Percentiles rank a stretch among this genome's conserved stretches.
Conservation (phyloP, 495 filamentous ascomycete species). For the Tuber indicum region DNA sequence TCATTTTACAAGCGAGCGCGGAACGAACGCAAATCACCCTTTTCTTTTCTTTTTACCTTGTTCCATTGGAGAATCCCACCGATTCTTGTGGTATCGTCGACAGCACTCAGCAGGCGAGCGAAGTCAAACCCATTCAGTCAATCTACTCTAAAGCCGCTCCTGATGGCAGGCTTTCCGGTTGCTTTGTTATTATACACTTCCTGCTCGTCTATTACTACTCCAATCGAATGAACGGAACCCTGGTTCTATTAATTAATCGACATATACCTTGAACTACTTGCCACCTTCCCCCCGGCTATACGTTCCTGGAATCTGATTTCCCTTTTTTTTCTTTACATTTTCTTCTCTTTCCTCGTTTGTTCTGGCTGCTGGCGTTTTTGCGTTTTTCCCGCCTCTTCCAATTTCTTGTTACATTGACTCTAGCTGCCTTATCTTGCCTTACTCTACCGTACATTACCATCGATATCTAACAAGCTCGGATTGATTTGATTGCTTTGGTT, state of each 20-base stretch:
- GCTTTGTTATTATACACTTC: slow-evolving; percentile 2
- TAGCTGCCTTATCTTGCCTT: neutral
- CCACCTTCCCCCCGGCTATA: neutral
- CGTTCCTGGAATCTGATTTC: neutral
- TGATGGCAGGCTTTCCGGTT: neutral
- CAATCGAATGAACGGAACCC: neutral
- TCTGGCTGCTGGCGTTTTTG: slow-evolving; percentile 2
- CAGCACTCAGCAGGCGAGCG: neutral
- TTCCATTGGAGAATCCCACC: neutral
- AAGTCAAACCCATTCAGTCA: neutral
- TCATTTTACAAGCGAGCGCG: neutral
- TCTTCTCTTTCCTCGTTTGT: neutral
- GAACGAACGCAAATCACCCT: neutral
- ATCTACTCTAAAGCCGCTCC: neutral
- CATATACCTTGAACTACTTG: neutral
- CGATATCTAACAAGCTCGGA: neutral
- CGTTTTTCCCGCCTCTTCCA: neutral
- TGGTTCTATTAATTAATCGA: neutral
- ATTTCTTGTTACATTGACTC: neutral
- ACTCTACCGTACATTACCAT: neutral
- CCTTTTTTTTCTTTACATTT: neutral
- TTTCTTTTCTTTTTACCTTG: neutral
- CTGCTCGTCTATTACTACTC: neutral
- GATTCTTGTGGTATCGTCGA: neutral
- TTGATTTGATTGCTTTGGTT: neutral